A percentile compares a stretch with the other conserved stretches of the same genome.
These are phyloP conservation scores for Lentinula novae-zelandiae DNA, from an alignment of 1,284 basidiomycete genomes.

Conservation along the genomic window DNA sequence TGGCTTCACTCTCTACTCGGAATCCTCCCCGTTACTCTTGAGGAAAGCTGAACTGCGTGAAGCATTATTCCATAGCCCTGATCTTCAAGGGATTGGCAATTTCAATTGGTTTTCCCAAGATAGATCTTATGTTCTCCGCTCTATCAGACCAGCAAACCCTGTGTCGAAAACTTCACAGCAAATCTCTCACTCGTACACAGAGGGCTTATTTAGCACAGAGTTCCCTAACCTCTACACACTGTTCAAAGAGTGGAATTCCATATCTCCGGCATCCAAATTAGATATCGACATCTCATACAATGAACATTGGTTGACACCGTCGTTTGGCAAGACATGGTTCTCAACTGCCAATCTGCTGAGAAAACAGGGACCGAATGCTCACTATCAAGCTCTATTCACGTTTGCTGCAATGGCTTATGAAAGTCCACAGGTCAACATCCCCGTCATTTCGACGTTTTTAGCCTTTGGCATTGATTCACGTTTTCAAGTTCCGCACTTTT, in stretches of 20 bases:
- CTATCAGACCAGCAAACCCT: background rate
- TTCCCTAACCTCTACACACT: background rate
- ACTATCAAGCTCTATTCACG: conserved; percentile 4
- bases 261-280: background rate
- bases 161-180: background rate
- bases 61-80: background rate
- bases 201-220: background rate
- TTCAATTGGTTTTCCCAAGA: background rate
- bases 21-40: background rate
- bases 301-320: background rate
- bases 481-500: background rate
- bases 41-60: conserved; percentile 15
- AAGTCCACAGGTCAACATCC: background rate
- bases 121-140: background rate
- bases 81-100: background rate
- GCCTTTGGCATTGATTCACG: background rate
- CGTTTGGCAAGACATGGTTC: conserved; percentile 2
- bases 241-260: background rate
- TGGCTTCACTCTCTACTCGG: background rate
- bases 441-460: background rate
- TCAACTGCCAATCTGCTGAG: conserved; percentile 3
- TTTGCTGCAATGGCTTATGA: conserved; percentile 7
- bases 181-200: background rate
- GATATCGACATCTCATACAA: conserved; percentile 4
- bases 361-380: background rate